Base-by-base conservation (phyloP, 225 moss, liverwort and hornwort species). In the Asterella californica region DNA sequence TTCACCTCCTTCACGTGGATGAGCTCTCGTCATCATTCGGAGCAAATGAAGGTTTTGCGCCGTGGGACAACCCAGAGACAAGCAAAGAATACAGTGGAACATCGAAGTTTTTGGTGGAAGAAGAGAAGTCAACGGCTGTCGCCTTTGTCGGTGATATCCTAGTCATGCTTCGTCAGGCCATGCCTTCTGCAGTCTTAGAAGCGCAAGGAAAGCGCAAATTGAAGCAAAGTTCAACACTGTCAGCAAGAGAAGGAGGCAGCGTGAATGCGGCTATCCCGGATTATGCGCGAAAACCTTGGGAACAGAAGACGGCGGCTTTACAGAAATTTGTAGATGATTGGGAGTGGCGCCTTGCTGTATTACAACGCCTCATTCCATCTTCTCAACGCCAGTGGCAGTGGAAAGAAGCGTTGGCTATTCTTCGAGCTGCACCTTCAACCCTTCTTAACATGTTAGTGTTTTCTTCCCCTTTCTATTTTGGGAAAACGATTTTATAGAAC, bases 281-380 rank as follows among this genome's bases (percentile, higher is more conserved):
- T 69, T 87, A 83, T 83, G 91, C 90, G 29, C 87, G 87, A 76
- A 95, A 88, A 80, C 82, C 86, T 55, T 95, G 99, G 99, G 86
- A 89, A 71, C 91, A 87, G 72, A 92, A 90, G 79, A 81, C 84
- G 71, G 86, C 84, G n/a, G 79, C 75, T 42, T 71, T 99, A 83
- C 83, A 89, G 65, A 85, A 86, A 76, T 95, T 95, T 83, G 89
- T 99, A 46, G 91, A 92, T 77, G 94, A 95, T 66, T 95, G 99
- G 99, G 90, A 90, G 76, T 99, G 99, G 99, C 95, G 93, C 78
- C 88, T 94, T 77, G 88, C 83, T 83, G 95, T 93, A 11, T 77
- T 99, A 67, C 91, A 90, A 81, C 92, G 91, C 63, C 80, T 99
- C 30, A 88, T 88, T 78, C 87, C 89, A 76, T 83, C 92, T 83